A percentile compares a stretch with the other conserved stretches of the same genome.
phyloP scores from a whole-genome alignment of 257 asterid species.

The Ehretia macrophylla region DNA sequence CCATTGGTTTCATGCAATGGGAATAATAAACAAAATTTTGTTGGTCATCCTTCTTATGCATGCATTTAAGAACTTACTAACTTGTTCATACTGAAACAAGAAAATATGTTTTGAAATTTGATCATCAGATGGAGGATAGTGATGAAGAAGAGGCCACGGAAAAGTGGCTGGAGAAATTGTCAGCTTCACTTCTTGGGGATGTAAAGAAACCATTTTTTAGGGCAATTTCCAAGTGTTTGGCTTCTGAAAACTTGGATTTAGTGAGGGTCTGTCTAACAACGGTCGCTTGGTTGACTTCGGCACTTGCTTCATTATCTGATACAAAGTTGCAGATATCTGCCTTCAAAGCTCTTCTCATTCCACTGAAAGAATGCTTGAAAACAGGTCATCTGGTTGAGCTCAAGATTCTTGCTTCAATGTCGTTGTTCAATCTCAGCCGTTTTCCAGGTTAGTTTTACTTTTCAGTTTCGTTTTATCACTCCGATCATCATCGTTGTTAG shows the following conservation, averaged over 20 bases:
- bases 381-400: slow-evolving; percentile 56
- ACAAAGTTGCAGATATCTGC: slow-evolving; percentile 45
- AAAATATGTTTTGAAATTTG: slow-evolving; percentile 8
- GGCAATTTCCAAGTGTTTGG: slow-evolving; percentile 50
- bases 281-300: slow-evolving; percentile 72
- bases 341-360: slow-evolving; percentile 47
- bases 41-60: not conserved
- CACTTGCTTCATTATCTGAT: slow-evolving; percentile 40
- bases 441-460: slow-evolving; percentile 43
- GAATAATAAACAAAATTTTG: not conserved
- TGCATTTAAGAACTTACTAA: not conserved
- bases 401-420: slow-evolving; percentile 62
- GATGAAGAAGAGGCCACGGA: slow-evolving; percentile 57
- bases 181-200: slow-evolving; percentile 52
- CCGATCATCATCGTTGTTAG: no score
- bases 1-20: not conserved
- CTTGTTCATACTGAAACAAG: not conserved
- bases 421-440: slow-evolving; percentile 55
- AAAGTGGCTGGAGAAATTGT: slow-evolving; percentile 50
- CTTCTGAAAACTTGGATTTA: slow-evolving; percentile 41
- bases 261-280: slow-evolving; percentile 65
- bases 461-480: not conserved
- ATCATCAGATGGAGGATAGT: slow-evolving; percentile 29
- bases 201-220: slow-evolving; percentile 58
- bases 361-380: slow-evolving; percentile 44